Evolutionary conservation across 495 filamentous ascomycete genomes (phyloP), one percentile per base, ranked within the genome.

Genomic region (Endocarpon pusillum): DNA sequence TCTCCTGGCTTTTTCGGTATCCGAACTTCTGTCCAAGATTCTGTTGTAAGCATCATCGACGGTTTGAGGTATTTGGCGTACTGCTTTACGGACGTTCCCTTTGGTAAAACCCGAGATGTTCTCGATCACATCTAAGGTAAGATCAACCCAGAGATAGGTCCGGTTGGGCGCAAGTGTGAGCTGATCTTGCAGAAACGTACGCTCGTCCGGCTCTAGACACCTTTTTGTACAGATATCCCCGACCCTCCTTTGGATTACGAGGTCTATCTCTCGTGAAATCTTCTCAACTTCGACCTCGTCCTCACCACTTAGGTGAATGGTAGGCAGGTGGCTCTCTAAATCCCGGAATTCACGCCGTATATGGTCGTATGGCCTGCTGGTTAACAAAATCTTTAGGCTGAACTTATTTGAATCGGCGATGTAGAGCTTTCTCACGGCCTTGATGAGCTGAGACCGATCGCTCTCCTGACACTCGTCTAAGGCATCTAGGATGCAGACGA

Each of bases 401-500:
- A 20, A 19, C n/a, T 21, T 30, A 1, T 33, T 39, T 21, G 19
- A 20, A 12, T 18, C 15, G 3, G 31, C 34, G 10, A 6, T 17
- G 32, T 45, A 38, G 20, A 51, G 32, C 4, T 40, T 16, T 6
- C 31, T 29, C 22, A 54, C 15, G 14, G 32, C 36, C 32, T 21
- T 5, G 7, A 47, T 46, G n/a, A 55, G 18, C 14, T 41, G 19
- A 12, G 22, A 21, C 26, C 41, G 40, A 23, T 37, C 35, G 7
- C 21, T 5, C 17, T 49, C 39, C 15, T 40, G 25, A 34, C 52
- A 52, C 44, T 56, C 51, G 35, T 58, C 55, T 9, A 71, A 42
- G 4, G 62, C 61, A 41, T 71, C 66, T 3, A 72, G 18, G 23
- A 70, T 37, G 32, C 59, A 66, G 20, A 72, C 38, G 20, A 68